A percentile compares a stretch with the other conserved stretches of the same genome.
phyloP scores from a whole-genome alignment of 176 grass and related monocot genomes.

The Oryza meridionalis region DNA sequence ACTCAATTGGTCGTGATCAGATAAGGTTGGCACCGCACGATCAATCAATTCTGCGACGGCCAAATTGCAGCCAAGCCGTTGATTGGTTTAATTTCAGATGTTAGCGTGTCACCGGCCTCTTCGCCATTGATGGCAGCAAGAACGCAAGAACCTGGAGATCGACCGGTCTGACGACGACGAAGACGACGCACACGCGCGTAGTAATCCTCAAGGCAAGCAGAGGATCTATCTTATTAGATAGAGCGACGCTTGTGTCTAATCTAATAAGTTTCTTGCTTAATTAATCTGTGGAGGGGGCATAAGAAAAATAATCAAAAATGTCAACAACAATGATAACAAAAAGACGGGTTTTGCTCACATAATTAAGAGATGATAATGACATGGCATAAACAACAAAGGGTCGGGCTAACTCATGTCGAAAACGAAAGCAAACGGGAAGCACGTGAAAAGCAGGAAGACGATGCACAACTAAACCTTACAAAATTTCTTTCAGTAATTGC shows the following conservation, averaged over 20 bases:
- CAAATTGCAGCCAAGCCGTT: neutral
- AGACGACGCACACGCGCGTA: neutral
- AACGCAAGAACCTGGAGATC: neutral
- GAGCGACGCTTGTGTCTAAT: neutral
- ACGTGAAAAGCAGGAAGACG: neutral
- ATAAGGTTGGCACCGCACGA: neutral
- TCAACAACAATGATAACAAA: neutral
- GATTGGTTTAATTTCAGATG: neutral
- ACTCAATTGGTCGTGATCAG: slow-evolving; percentile 3
- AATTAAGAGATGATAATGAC: neutral
- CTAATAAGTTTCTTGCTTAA: neutral
- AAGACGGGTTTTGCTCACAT: neutral
- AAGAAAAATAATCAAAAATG: neutral
- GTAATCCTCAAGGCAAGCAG: neutral
- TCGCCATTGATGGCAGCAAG: neutral
- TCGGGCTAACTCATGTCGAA: neutral
- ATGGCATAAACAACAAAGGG: neutral
- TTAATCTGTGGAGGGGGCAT: neutral
- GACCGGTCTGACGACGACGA: neutral
- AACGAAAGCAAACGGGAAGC: neutral
- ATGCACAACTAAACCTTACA: neutral
- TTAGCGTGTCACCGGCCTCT: neutral
- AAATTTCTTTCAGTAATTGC: neutral
- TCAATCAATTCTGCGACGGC: neutral
- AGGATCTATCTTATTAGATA: neutral